Percentiles rank a stretch among this genome's conserved stretches.
phyloP scores from a whole-genome alignment of 2,329 filamentous ascomycete genomes.

The Aspergillus spinulosporus region DNA sequence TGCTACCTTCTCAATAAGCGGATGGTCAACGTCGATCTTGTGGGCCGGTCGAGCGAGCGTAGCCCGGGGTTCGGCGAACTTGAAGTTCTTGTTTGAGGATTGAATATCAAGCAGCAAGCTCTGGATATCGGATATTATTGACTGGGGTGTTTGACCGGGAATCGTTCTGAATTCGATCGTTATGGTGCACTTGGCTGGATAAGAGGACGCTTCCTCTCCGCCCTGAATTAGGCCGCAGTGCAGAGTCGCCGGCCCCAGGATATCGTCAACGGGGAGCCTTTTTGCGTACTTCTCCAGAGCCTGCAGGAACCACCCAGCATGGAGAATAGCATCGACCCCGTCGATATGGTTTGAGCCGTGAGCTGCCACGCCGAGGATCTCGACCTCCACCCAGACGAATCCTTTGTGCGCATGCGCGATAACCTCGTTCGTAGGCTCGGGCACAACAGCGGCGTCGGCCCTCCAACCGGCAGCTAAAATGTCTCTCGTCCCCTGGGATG shows the following conservation, averaged over 20 bases:
- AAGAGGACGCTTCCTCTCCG: constrained; percentile 55
- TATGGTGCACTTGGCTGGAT: constrained; percentile 52
- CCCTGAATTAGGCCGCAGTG: constrained; percentile 53
- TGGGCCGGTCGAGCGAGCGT: constrained; percentile 49
- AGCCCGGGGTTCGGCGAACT: constrained; percentile 40
- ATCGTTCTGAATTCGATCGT: constrained; percentile 54
- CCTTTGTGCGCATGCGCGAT: constrained; percentile 51
- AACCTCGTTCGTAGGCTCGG: constrained; percentile 50
- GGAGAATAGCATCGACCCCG: constrained; percentile 54
- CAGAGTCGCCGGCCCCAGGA: constrained; percentile 43
- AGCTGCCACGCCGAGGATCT: constrained; percentile 37
- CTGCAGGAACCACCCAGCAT: constrained; percentile 50
- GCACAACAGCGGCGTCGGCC: constrained; percentile 54
- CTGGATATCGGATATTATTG: constrained; percentile 42
- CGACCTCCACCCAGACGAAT: constrained; percentile 43
- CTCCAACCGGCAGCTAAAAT: constrained; percentile 54
- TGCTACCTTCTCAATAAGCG: constrained; percentile 40
- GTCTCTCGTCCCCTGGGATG: constrained; percentile 54
- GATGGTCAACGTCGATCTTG: constrained; percentile 43
- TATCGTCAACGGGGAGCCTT: constrained; percentile 37
- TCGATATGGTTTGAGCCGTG: constrained; percentile 42
- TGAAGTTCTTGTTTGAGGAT: constrained; percentile 38
- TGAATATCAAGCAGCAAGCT: constrained; percentile 38
- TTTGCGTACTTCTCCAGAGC: constrained; percentile 47
- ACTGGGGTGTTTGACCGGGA: constrained; percentile 43